Evolutionary conservation across 208 protist genomes (phyloP).

Genomic region (Trypanosoma grayi): DNA sequence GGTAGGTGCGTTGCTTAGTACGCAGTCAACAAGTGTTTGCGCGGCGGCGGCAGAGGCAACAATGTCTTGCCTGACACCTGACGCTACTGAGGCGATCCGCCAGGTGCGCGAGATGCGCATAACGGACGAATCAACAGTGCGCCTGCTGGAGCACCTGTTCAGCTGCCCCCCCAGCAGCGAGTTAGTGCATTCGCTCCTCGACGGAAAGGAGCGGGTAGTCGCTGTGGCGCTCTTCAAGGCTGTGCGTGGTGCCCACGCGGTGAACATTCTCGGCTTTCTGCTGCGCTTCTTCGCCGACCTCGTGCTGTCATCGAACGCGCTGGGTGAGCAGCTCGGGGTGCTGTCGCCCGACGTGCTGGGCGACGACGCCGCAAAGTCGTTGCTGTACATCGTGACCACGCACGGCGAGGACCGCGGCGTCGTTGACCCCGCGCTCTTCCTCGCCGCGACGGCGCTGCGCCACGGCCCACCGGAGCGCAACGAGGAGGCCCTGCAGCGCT

Average conservation of each 20-base stretch:
- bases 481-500: conserved; percentile 44
- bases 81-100: conserved; percentile 61
- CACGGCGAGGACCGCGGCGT: conserved; percentile 51
- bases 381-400: conserved; percentile 45
- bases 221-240: conserved; percentile 61
- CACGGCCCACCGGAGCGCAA: conserved; percentile 50
- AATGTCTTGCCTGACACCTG: conserved; percentile 66
- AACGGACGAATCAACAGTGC: conserved; percentile 54
- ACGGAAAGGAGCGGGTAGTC: conserved; percentile 48
- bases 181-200: conserved; percentile 53
- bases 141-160: conserved; percentile 79
- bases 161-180: conserved; percentile 50
- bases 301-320: conserved; percentile 30
- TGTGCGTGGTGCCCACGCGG: conserved; percentile 35
- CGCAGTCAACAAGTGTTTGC: background rate
- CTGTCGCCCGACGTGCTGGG: conserved; percentile 44
- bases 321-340: conserved; percentile 58
- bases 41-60: background rate
- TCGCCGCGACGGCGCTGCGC: conserved; percentile 68
- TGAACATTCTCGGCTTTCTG: conserved; percentile 56
- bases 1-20: conserved; percentile 1
- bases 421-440: conserved; percentile 69
- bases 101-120: conserved; percentile 66
- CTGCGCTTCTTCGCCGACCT: conserved; percentile 83
- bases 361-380: conserved; percentile 38